phyloP scores from a whole-genome alignment of 2,329 filamentous ascomycete species.

The Nemania abortiva region DNA sequence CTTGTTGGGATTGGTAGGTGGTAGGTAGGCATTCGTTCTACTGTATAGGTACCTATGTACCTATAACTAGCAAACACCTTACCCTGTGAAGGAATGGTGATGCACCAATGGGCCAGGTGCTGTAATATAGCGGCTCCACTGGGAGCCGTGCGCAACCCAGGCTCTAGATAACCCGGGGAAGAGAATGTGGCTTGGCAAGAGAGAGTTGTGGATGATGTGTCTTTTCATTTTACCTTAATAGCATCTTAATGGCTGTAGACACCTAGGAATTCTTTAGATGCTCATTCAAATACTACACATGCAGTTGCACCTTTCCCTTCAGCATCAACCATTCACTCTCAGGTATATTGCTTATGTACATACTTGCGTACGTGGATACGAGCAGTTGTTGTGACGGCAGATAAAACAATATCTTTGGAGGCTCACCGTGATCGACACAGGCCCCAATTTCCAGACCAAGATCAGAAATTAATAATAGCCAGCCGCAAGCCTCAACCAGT shows the following conservation, averaged over 20 bases:
- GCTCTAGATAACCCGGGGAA: slow-evolving; percentile 28
- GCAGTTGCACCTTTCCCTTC: no score
- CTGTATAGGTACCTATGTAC: neutral
- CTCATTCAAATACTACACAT: no score
- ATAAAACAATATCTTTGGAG: slow-evolving; percentile 6
- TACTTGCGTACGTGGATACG: neutral
- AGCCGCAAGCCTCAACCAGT: slow-evolving; percentile 31
- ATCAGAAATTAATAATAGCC: slow-evolving; percentile 32
- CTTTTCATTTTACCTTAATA: no score
- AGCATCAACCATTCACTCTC: no score
- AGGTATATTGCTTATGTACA: no score
- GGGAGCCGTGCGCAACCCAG: slow-evolving; percentile 21
- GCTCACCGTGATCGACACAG: slow-evolving; percentile 35
- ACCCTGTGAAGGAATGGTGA: slow-evolving; percentile 29
- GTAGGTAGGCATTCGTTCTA: neutral
- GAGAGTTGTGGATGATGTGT: slow-evolving; percentile 37
- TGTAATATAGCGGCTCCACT: slow-evolving; percentile 30
- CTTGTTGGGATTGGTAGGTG: neutral
- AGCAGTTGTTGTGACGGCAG: neutral
- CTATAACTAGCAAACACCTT: slow-evolving; percentile 13
- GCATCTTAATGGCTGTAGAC: no score
- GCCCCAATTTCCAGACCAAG: slow-evolving; percentile 36
- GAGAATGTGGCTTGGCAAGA: slow-evolving; percentile 40
- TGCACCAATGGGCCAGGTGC: slow-evolving; percentile 23
- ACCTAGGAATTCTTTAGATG: no score